Evolutionary conservation across 495 filamentous ascomycete genomes (phyloP).

Genomic region (Xylaria castorea): DNA sequence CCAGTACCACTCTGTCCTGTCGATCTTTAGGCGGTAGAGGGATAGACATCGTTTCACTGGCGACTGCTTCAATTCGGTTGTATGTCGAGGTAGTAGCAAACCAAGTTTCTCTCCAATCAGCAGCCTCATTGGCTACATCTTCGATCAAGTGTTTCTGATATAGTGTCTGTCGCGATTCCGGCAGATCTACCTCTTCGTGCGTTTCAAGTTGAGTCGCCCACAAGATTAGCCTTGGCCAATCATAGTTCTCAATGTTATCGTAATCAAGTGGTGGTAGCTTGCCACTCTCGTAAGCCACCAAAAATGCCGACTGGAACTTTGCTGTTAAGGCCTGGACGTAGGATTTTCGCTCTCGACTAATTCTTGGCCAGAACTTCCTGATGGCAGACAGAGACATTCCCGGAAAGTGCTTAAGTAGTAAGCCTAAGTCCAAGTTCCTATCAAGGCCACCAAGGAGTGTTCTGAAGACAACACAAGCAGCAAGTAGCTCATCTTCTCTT

Average conservation of each 20-base stretch:
- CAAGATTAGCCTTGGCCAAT: constrained; percentile 76
- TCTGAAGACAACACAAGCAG: constrained; percentile 75
- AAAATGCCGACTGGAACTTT: constrained; percentile 79
- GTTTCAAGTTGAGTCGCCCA: constrained; percentile 64
- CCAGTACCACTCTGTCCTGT: constrained; percentile 26
- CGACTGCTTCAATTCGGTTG: constrained; percentile 52
- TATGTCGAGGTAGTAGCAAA: constrained; percentile 52
- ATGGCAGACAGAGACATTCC: constrained; percentile 63
- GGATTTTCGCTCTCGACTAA: constrained; percentile 64
- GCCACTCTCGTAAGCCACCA: constrained; percentile 74
- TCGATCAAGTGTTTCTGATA: constrained; percentile 41
- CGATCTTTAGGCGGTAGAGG: constrained; percentile 25
- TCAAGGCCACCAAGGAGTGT: constrained; percentile 77
- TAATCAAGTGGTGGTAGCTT: constrained; percentile 76
- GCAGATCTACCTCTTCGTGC: constrained; percentile 46
- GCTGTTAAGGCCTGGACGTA: constrained; percentile 71
- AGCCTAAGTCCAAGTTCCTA: constrained; percentile 72
- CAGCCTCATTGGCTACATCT: constrained; percentile 42
- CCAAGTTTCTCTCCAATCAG: constrained; percentile 57
- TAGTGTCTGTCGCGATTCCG: constrained; percentile 44
- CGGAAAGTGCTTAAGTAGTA: constrained; percentile 71
- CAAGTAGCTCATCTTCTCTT: constrained; percentile 59
- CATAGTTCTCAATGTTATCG: constrained; percentile 70
- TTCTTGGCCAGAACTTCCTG: constrained; percentile 63
- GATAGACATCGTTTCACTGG: constrained; percentile 37